Base-by-base conservation (phyloP, 805 yeast genomes). In the Spathaspora gorwiae region DNA sequence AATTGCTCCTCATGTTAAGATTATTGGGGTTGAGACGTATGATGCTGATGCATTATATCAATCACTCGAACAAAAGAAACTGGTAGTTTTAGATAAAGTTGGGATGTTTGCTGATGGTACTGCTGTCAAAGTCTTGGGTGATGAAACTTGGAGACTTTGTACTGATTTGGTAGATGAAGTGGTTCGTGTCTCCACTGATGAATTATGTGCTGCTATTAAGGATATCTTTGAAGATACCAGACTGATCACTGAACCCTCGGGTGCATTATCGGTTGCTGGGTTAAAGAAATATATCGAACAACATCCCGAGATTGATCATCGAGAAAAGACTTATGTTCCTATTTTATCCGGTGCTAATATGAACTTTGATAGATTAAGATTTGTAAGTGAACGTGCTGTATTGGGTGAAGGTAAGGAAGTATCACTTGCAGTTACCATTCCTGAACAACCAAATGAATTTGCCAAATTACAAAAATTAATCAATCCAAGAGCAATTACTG, bases 101-200 rank as follows among this genome's bases (percentile, higher is more conserved):
- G 99, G 99, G n/a, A 72, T 87, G 7, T 94, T 94, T 67, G 99
- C 99, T 19, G 99, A 94, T 64, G 99, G 99, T 62, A 89, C 99
- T 9, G 97, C 99, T 8, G 99, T 94, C 37, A 87, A 83, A 59
- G 64, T 83, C 26, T 74, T 89, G 19, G 99, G 99, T 49, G 87
- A 83, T 48, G 99, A 95, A 66, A 87, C 96, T 10, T 94, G 88
- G 74, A 76, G 94, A 57, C 76, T 92, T 9, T 81, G 90, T 54
- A 70, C 76, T 54, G 80, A 85, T 39, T 77, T 78, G 47, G 87
- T 95, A n/a, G 99, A 94, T 64, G 98, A 89, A 51, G 83, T 90
- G 36, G 83, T 90, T 5, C 72, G 78, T 26, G 97, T 90, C 5
- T 76, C 79, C 58, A 90, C 97, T 10, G 98, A 90, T 65, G 99